These are phyloP conservation scores for Persicaria tinctoria DNA, from an alignment of 148 eudicot genomes.

Conservation along the genomic window DNA sequence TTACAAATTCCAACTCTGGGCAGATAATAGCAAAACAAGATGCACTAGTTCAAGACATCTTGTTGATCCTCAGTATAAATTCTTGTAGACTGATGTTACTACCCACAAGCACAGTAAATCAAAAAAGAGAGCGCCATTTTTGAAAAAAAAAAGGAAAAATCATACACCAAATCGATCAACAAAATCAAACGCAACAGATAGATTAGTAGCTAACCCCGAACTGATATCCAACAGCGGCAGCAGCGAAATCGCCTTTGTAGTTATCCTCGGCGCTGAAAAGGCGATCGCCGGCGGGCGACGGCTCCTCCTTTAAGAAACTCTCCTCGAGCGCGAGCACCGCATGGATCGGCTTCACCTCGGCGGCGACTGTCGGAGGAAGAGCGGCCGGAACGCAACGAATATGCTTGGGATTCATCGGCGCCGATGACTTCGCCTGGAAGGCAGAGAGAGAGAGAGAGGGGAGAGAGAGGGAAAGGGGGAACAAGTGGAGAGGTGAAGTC, in stretches of 20 bases:
- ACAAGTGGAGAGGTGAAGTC: neutral
- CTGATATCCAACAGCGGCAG: neutral
- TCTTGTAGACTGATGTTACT: neutral
- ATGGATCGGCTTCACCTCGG: neutral
- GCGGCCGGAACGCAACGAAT: neutral
- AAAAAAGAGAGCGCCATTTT: neutral
- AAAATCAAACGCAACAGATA: neutral
- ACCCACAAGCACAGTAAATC: neutral
- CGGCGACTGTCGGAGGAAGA: neutral
- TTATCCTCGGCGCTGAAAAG: neutral
- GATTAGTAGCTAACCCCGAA: neutral
- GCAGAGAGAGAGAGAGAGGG: neutral
- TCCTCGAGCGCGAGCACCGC: neutral
- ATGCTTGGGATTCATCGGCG: neutral
- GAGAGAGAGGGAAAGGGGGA: neutral
- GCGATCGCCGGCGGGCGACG: neutral
- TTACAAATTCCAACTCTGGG: neutral
- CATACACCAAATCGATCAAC: neutral
- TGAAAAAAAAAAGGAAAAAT: neutral
- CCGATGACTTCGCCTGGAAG: constrained; percentile 1
- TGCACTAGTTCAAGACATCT: neutral
- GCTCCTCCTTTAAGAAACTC: neutral
- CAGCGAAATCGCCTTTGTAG: neutral
- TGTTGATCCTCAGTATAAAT: neutral
- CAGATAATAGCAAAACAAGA: neutral